Conservation (phyloP, 2,329 filamentous ascomycete genomes). For the Aspergillus hiratsukae region DNA sequence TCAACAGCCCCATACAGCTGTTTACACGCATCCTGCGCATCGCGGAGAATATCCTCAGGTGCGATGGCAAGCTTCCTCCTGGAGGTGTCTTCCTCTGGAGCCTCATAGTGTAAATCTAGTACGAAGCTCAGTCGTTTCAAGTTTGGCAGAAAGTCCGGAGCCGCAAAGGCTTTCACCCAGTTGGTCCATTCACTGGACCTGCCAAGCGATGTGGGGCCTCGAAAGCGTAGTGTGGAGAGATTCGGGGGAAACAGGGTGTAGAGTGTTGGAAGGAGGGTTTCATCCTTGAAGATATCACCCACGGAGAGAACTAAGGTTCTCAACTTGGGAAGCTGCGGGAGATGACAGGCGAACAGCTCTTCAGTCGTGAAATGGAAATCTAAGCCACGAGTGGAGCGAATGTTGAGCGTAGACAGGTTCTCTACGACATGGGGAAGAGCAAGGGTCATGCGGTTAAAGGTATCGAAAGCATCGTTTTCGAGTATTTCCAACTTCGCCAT, state of each 20-base stretch:
- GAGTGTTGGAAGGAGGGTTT: conserved; percentile 11
- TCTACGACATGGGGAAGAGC: conserved; percentile 16
- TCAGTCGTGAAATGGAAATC: conserved; percentile 17
- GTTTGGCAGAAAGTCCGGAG: conserved; percentile 15
- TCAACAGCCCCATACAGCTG: conserved; percentile 12
- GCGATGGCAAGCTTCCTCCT: background rate
- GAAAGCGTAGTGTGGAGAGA: conserved; percentile 20
- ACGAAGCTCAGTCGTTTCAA: conserved; percentile 20
- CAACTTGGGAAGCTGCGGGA: conserved; percentile 12
- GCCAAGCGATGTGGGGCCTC: conserved; percentile 19
- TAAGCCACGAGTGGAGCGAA: conserved; percentile 17
- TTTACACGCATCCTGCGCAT: conserved; percentile 17
- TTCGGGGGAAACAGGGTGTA: conserved; percentile 19
- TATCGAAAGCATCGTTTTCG: conserved; percentile 24
- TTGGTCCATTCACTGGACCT: conserved; percentile 16
- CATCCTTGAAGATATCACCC: conserved; percentile 19
- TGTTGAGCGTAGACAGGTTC: conserved; percentile 13
- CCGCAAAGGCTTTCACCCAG: conserved; percentile 20
- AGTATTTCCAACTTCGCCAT: conserved; percentile 21
- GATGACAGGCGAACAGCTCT: conserved; percentile 6
- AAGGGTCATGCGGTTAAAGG: conserved; percentile 17
- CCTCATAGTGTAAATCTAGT: conserved; percentile 17
- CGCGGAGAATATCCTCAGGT: conserved; percentile 6
- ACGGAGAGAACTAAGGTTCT: conserved; percentile 17
- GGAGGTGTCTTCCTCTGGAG: background rate